phyloP scores from a whole-genome alignment of 179 eudicot genomes.

The Patellifolia procumbens region DNA sequence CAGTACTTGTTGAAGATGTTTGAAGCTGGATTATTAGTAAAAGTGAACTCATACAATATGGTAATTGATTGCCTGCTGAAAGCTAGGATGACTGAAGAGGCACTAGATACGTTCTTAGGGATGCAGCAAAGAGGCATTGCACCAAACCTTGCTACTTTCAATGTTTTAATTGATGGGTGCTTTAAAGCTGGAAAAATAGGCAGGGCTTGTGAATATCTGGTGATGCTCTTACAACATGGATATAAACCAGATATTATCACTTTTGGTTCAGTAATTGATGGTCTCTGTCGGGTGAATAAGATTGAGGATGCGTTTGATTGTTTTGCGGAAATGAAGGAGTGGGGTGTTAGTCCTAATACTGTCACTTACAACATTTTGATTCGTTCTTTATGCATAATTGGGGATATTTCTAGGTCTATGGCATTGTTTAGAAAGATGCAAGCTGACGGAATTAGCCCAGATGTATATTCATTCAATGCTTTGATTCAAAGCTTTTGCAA shows the following conservation, averaged over 20 bases:
- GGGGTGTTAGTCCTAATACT: conserved; percentile 79
- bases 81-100: conserved; percentile 61
- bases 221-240: conserved; percentile 63
- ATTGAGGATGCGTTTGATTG: conserved; percentile 79
- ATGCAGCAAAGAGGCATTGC: conserved; percentile 60
- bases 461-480: conserved; percentile 76
- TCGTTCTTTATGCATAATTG: conserved; percentile 62
- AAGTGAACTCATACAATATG: conserved; percentile 70
- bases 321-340: conserved; percentile 75
- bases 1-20: conserved; percentile 50
- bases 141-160: conserved; percentile 81
- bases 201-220: conserved; percentile 57
- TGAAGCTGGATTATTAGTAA: conserved; percentile 47
- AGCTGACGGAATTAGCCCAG: conserved; percentile 64
- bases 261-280: conserved; percentile 72
- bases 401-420: conserved; percentile 61
- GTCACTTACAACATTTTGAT: conserved; percentile 77
- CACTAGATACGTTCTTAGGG: conserved; percentile 45
- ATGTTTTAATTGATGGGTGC: conserved; percentile 68
- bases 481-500: conserved; percentile 70
- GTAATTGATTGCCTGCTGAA: conserved; percentile 79
- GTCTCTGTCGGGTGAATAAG: conserved; percentile 71
- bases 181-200: conserved; percentile 57
- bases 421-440: conserved; percentile 68
- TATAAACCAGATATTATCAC: conserved; percentile 81